These are phyloP conservation scores for Cystobasidium onofrii DNA, from an alignment of 768 basidiomycete genomes.

Conservation along the genomic window DNA sequence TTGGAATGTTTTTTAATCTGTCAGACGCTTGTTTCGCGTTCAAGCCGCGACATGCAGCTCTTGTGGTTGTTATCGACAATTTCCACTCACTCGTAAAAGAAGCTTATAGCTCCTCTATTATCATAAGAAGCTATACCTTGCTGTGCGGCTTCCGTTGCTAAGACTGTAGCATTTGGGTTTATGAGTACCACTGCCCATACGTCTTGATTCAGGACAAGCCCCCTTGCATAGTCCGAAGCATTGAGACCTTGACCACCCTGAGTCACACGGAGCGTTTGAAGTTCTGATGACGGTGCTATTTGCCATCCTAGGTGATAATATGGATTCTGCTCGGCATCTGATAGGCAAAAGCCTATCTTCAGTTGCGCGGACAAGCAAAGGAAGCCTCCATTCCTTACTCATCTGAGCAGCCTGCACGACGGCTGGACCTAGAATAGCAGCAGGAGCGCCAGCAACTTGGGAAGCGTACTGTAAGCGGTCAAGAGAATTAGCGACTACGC, in stretches of 20 bases:
- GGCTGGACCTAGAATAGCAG: slow-evolving; percentile 44
- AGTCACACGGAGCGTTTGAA: slow-evolving; percentile 37
- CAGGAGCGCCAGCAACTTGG: slow-evolving; percentile 35
- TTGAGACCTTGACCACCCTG: slow-evolving; percentile 41
- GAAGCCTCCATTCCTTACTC: not conserved
- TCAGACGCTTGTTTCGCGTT: too few species aligned
- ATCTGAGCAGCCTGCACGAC: slow-evolving; percentile 34
- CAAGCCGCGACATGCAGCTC: not conserved
- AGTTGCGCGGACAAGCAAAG: too few species aligned
- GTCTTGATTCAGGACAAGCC: slow-evolving; percentile 42
- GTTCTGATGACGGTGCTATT: slow-evolving; percentile 33
- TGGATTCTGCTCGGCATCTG: slow-evolving; percentile 31
- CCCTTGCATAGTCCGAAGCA: slow-evolving; percentile 39
- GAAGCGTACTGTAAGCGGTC: slow-evolving; percentile 39
- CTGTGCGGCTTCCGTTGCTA: slow-evolving; percentile 40
- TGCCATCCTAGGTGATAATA: slow-evolving; percentile 41
- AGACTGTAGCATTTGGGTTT: slow-evolving; percentile 44
- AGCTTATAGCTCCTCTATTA: slow-evolving; percentile 42
- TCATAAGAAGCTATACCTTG: slow-evolving; percentile 38
- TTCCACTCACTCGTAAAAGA: slow-evolving; percentile 38
- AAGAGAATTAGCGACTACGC: not conserved
- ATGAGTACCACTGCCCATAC: slow-evolving; percentile 43
- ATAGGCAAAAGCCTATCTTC: not conserved
- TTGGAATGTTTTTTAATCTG: not conserved
- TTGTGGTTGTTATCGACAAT: not conserved